Base-by-base conservation (phyloP, 768 basidiomycete species). In the Hebeloma cylindrosporum region DNA sequence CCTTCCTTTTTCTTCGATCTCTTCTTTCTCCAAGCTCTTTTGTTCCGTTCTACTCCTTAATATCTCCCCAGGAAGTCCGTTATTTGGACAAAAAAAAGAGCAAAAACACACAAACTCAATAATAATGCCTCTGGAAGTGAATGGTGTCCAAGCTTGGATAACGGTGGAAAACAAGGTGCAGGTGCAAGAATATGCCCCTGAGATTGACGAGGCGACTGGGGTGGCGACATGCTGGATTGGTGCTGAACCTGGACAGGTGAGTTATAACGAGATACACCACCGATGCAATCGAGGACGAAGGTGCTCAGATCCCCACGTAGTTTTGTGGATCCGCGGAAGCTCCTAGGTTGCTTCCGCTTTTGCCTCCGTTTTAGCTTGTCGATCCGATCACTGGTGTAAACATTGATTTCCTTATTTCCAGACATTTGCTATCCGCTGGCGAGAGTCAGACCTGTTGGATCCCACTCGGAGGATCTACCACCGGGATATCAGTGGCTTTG, bases 71-170 rank as follows among this genome's bases (percentile, higher is more conserved):
- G 11, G 33, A 33, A 42, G 21, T 42, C 38, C 45, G 52, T 40
- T 49, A 46, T 46, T 41, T 36, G 16, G 5, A n/a, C 35, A 23
- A 28, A 38, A 27, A 9, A 36, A 27, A 9, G 37, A 40, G 28
- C 31, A 21, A 21, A 28, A 30, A 22, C 41, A 33, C 20, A 17
- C 18, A 7, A 29, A 30, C 21, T 32, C n/a, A 44, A 26, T 31
- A 30, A 43, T 16, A 35, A 62, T 59, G 58, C 61, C 61, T 51
- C 43, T 64, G 25, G 57, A 53, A 37, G 46, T 64, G 38, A 58
- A 61, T 43, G 61, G 61, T 27, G 56, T 64, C 25, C 60, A 64
- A 42, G 63, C 60, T 9, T 64, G 63, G 63, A 59, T 64, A 35
- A 60, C 63, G 5, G 51, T 49, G 17, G 61, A 60, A 6, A 48